Base-by-base conservation (phyloP, 2,329 filamentous ascomycete genomes). In the Talaromyces sp. region DNA sequence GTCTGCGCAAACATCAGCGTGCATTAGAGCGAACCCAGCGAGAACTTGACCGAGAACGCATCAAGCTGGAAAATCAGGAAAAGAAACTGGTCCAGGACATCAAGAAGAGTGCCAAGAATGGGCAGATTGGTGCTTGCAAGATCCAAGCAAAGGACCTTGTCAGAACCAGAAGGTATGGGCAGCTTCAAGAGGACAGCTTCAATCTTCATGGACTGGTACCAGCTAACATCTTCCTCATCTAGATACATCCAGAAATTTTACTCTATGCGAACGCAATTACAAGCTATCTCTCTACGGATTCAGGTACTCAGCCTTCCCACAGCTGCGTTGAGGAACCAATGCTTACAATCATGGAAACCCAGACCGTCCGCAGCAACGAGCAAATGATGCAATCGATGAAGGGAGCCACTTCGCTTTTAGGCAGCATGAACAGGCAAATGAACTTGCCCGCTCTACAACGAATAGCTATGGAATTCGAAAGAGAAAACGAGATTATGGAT, bases 371-470 rank as follows among this genome's bases (percentile, higher is more conserved):
- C 65, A 97, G 92, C 66, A 99, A 99, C 76, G 94, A 99, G 75
- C 93, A 97, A 77, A 99, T 99, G 94, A 97, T 97, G 92, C 91
- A 96, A 76, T 94, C 92, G 9, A 97, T 99, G 94, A 99, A 97
- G 77, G 94, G 94, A 35, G 94, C 94, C 4, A 97, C 94, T 1
- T 87, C 88, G 76, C 88, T 96, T 2, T 81, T 99, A 8, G 92
- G 92, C 58, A 95, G 90, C 79, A 99, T 99, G 94, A 99, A 99
- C 76, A 85, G 90, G 65, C 91, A 91, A 65, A 97, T 97, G 92
- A 97, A 99, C 72, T 85, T 99, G 2, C 94, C 94, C 0, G 92
- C 92, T 19, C 81, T 99, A 35, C 93, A 97, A 75, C 87, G 93
- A 61, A 99, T 99, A 72, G 93, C 94, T 21, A 96, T 97, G 92